Percentiles rank a stretch among this genome's conserved stretches.
phyloP scores from a whole-genome alignment of 352 stramenopile species.

The Elongisporangium prolatum region DNA sequence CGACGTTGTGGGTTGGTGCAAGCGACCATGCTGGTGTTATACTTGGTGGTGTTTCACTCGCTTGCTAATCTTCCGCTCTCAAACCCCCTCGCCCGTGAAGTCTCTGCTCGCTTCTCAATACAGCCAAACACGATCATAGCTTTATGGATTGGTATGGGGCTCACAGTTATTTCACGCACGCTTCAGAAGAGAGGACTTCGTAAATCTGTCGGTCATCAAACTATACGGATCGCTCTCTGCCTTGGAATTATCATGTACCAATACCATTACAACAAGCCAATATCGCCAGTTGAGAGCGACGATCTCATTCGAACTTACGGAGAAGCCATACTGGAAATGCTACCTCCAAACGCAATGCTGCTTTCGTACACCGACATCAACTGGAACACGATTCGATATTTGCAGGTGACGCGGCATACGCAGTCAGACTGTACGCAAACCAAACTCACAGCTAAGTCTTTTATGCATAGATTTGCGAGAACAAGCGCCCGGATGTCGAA shows the following conservation, averaged over 20 bases:
- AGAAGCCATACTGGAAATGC: slow-evolving; percentile 30
- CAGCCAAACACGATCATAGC: slow-evolving; percentile 89
- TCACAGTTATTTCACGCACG: slow-evolving; percentile 18
- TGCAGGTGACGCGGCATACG: slow-evolving; percentile 24
- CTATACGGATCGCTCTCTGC: slow-evolving; percentile 14
- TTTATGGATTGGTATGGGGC: slow-evolving; percentile 72
- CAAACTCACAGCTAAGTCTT: neutral
- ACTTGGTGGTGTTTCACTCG: slow-evolving; percentile 89
- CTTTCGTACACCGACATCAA: slow-evolving; percentile 82
- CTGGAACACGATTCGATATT: slow-evolving; percentile 76
- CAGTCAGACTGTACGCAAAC: neutral
- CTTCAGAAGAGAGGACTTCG: slow-evolving; percentile 1
- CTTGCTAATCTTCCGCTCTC: slow-evolving; percentile 90
- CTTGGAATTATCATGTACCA: slow-evolving; percentile 10
- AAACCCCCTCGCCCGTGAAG: slow-evolving; percentile 79
- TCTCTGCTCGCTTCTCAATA: slow-evolving; percentile 89
- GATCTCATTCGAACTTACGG: slow-evolving; percentile 36
- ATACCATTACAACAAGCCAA: slow-evolving; percentile 10
- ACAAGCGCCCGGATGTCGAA: slow-evolving; percentile 42
- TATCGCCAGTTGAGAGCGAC: neutral
- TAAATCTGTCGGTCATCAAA: neutral
- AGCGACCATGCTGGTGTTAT: slow-evolving; percentile 54
- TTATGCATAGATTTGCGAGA: slow-evolving; percentile 36
- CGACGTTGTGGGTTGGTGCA: slow-evolving; percentile 22
- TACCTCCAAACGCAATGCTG: slow-evolving; percentile 45